Percentiles rank a stretch among this genome's conserved stretches.
These are phyloP conservation scores for Tulasnella sp. DNA, from an alignment of 768 basidiomycete species.

Conservation along the genomic window DNA sequence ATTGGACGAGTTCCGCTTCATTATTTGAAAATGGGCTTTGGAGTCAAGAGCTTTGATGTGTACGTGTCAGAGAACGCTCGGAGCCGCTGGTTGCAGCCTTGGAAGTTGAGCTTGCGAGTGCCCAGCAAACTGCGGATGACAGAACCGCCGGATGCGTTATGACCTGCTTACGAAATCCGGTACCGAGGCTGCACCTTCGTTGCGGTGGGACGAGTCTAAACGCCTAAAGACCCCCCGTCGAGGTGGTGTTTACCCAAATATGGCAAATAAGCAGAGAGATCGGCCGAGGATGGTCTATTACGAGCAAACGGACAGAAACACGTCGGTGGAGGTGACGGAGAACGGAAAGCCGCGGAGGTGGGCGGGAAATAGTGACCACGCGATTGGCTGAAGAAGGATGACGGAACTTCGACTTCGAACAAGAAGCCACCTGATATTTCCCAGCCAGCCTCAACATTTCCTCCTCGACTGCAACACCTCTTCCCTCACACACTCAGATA, in stretches of 20 bases:
- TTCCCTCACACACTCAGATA: neutral
- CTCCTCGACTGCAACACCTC: conserved; percentile 14
- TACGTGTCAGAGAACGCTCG: no score
- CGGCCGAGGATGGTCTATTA: neutral
- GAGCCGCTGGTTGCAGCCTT: neutral
- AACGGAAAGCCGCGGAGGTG: neutral
- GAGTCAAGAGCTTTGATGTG: no score
- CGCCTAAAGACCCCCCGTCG: neutral
- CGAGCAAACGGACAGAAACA: neutral
- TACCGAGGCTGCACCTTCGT: neutral
- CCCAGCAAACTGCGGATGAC: neutral
- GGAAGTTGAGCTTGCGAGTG: neutral
- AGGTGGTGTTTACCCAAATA: neutral
- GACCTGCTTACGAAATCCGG: neutral
- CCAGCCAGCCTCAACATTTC: conserved; percentile 13
- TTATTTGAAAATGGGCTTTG: neutral
- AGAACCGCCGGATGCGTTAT: neutral
- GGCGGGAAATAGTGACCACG: neutral
- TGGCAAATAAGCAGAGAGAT: neutral
- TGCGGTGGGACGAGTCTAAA: neutral
- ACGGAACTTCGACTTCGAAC: conserved; percentile 11
- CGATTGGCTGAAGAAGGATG: conserved; percentile 9
- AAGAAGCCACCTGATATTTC: conserved; percentile 18
- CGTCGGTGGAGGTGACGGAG: neutral
- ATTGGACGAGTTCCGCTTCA: neutral